These are phyloP conservation scores for Salisapilia sapeloensis DNA, from an alignment of 352 stramenopile genomes.

Conservation along the genomic window DNA sequence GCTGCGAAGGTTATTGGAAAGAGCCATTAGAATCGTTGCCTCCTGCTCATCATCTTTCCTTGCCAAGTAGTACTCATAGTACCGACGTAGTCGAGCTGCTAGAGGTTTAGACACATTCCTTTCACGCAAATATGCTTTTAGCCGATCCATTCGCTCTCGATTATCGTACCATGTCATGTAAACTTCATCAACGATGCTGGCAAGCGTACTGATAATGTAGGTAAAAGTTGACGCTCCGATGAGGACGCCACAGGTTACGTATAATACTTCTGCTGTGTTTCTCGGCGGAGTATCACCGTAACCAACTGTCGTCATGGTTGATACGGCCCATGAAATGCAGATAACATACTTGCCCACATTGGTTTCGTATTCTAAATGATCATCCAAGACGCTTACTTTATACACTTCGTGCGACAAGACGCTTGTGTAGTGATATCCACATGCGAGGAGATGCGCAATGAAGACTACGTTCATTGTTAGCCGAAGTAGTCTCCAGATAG, in stretches of 20 bases:
- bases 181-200: slow-evolving; percentile 55
- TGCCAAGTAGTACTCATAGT: slow-evolving; percentile 69
- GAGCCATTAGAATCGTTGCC: slow-evolving; percentile 37
- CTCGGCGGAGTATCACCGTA: slow-evolving; percentile 50
- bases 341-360: slow-evolving; percentile 43
- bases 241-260: slow-evolving; percentile 29
- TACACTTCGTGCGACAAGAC: slow-evolving; percentile 11
- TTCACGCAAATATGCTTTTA: slow-evolving; percentile 66
- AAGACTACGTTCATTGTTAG: slow-evolving; percentile 43
- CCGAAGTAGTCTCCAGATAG: slow-evolving; percentile 27
- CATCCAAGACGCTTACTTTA: slow-evolving; percentile 10
- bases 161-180: slow-evolving; percentile 28
- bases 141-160: slow-evolving; percentile 43
- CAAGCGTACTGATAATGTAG: slow-evolving; percentile 66
- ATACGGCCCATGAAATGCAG: slow-evolving; percentile 59
- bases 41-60: slow-evolving; percentile 61
- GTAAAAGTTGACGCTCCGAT: slow-evolving; percentile 51
- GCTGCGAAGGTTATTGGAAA: slow-evolving; percentile 59
- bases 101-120: slow-evolving; percentile 35
- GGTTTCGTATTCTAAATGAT: slow-evolving; percentile 7
- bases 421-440: slow-evolving; percentile 44
- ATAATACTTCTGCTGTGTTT: slow-evolving; percentile 37
- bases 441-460: slow-evolving; percentile 39
- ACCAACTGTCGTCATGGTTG: slow-evolving; percentile 65
- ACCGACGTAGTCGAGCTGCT: slow-evolving; percentile 28